Percentiles rank a stretch among this genome's conserved stretches.
Evolutionary conservation across 2,329 filamentous ascomycete species (phyloP).

Genomic region (Immersiporthe knoxdaviesiana): DNA sequence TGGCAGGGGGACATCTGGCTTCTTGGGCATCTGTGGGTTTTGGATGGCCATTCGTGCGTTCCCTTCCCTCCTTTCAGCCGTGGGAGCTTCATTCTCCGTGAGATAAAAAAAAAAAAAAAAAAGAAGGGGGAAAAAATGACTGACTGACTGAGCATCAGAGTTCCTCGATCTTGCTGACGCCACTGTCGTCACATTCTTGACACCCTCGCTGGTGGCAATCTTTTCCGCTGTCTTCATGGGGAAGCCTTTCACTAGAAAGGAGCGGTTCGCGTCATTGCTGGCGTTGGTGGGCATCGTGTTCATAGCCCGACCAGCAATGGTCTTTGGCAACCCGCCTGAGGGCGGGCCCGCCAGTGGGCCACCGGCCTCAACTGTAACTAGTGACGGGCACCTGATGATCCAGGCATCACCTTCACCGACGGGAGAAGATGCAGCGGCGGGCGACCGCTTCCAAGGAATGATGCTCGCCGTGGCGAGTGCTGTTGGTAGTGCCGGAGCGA

Average conservation of each 20-base stretch:
- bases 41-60: constrained; percentile 62
- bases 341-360: background rate
- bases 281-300: constrained; percentile 80
- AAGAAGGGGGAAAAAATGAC: too few species aligned
- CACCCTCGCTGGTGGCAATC: constrained; percentile 78
- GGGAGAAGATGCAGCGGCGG: constrained; percentile 47
- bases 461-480: constrained; percentile 76
- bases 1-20: constrained; percentile 68
- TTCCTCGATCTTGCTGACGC: constrained; percentile 87
- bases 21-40: constrained; percentile 76
- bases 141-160: constrained; percentile 52
- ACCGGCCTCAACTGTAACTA: background rate
- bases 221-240: constrained; percentile 74
- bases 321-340: constrained; percentile 13
- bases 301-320: constrained; percentile 70
- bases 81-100: background rate
- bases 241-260: constrained; percentile 77
- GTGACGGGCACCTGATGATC: constrained; percentile 5
- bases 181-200: constrained; percentile 86
- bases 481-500: constrained; percentile 65
- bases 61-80: constrained; percentile 82
- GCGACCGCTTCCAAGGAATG: constrained; percentile 71
- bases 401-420: constrained; percentile 33
- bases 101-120: too few species aligned
- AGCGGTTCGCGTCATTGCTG: constrained; percentile 75